Percentiles rank a stretch among this genome's conserved stretches.
These are phyloP conservation scores for Shiraia sp. DNA, from an alignment of 2,329 filamentous ascomycete genomes.

Conservation along the genomic window DNA sequence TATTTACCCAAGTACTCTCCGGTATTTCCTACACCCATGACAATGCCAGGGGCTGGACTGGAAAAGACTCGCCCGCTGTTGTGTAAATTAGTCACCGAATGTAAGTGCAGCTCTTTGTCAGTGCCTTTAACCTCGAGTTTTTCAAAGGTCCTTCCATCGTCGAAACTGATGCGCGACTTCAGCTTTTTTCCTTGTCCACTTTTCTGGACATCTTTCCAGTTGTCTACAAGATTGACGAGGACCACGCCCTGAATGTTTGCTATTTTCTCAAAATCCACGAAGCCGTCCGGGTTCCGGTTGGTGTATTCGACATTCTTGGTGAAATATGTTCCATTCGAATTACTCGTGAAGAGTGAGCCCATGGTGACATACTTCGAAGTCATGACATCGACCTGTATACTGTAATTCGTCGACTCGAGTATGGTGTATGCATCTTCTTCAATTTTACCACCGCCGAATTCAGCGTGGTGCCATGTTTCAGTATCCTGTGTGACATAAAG, in stretches of 20 bases:
- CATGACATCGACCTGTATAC: conserved; percentile 94
- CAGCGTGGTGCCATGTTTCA: conserved; percentile 83
- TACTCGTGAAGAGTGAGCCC: conserved; percentile 91
- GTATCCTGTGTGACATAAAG: conserved; percentile 88
- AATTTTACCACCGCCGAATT: conserved; percentile 84
- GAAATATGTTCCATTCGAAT: conserved; percentile 96
- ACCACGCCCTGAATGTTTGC: conserved; percentile 90
- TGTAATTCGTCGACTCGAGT: conserved; percentile 95
- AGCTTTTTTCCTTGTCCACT: conserved; percentile 65
- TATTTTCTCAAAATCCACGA: conserved; percentile 95
- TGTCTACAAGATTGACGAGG: conserved; percentile 85
- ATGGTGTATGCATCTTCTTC: conserved; percentile 89
- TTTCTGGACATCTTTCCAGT: conserved; percentile 72
- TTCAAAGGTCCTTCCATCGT: conserved; percentile 88
- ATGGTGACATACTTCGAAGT: conserved; percentile 69
- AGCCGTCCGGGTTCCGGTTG: conserved; percentile 75
- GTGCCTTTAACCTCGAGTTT: conserved; percentile 68
- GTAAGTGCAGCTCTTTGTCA: conserved; percentile 75
- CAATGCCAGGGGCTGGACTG: conserved; percentile 86
- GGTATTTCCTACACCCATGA: conserved; percentile 93
- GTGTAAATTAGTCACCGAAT: conserved; percentile 83
- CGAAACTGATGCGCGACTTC: conserved; percentile 85
- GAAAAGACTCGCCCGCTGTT: conserved; percentile 90
- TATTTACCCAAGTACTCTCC: conserved; percentile 74
- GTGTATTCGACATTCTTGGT: conserved; percentile 90